Conservation (phyloP, 106 monocot species). For the Dendrobium huoshanense region DNA sequence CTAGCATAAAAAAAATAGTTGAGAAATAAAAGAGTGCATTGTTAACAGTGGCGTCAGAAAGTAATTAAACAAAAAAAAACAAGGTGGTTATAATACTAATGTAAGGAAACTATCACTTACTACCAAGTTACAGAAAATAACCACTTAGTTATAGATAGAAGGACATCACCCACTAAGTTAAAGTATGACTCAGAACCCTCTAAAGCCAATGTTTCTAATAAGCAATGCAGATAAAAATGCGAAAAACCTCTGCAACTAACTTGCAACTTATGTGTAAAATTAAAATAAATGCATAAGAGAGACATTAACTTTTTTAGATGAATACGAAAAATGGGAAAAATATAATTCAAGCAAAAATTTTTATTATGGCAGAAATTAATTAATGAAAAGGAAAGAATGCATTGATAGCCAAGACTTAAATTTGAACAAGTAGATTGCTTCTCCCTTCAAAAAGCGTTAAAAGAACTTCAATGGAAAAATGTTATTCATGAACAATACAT, state of each 20-base stretch:
- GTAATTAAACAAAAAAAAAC: neutral
- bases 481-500: no score
- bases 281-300: neutral
- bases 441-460: no score
- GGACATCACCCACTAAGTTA: neutral
- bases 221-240: neutral
- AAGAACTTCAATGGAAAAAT: no score
- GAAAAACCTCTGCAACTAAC: neutral
- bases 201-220: neutral
- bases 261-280: neutral
- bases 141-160: neutral
- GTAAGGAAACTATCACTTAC: neutral
- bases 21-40: neutral
- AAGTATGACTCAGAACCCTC: neutral
- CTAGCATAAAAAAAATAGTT: no score
- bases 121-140: neutral
- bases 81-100: neutral
- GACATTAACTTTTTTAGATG: neutral
- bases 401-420: neutral
- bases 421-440: neutral
- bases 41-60: neutral
- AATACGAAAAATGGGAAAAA: neutral
- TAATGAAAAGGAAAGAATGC: neutral
- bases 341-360: no score
- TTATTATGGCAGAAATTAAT: neutral